Percentiles rank a stretch among this genome's conserved stretches.
phyloP scores from a whole-genome alignment of 2,329 filamentous ascomycete genomes.

The Claviceps citrina region DNA sequence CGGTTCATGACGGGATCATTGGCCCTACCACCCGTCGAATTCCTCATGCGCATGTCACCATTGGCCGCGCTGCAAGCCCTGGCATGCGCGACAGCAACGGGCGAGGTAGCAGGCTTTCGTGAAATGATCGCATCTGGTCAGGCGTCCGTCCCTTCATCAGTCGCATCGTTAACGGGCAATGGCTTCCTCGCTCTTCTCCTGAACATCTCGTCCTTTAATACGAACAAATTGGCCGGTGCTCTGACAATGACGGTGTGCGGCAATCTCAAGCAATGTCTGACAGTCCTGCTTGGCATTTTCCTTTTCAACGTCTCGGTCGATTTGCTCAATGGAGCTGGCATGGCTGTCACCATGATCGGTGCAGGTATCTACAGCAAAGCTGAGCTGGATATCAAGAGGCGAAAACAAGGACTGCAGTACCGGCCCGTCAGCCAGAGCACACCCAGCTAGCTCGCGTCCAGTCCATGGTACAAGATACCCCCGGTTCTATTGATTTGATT shows the following conservation, averaged over 20 bases:
- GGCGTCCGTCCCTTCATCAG: conserved; percentile 20
- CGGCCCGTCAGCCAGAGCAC: conserved; percentile 22
- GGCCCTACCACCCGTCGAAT: conserved; percentile 41
- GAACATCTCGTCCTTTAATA: conserved; percentile 41
- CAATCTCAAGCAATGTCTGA: conserved; percentile 43
- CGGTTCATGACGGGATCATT: conserved; percentile 47
- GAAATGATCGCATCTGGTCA: conserved; percentile 20
- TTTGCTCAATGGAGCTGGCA: conserved; percentile 39
- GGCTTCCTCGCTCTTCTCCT: conserved; percentile 39
- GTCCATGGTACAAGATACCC: conserved; percentile 7
- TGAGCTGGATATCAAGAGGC: conserved; percentile 34
- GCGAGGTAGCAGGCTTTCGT: conserved; percentile 33
- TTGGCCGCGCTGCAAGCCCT: conserved; percentile 41
- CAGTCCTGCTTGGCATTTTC: conserved; percentile 37
- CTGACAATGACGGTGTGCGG: conserved; percentile 45
- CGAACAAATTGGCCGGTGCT: conserved; percentile 41
- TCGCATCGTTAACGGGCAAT: conserved; percentile 33
- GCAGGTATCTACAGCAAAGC: conserved; percentile 43
- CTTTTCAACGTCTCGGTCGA: conserved; percentile 36
- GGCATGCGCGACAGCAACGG: conserved; percentile 33
- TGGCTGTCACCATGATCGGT: conserved; percentile 37
- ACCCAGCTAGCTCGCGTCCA: conserved; percentile 9
- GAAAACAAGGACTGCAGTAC: conserved; percentile 17
- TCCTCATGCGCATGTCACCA: conserved; percentile 47
- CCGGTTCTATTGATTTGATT: conserved; percentile 3